Conservation (phyloP, 345 rosid genomes). For the Syzygium aqueum region DNA sequence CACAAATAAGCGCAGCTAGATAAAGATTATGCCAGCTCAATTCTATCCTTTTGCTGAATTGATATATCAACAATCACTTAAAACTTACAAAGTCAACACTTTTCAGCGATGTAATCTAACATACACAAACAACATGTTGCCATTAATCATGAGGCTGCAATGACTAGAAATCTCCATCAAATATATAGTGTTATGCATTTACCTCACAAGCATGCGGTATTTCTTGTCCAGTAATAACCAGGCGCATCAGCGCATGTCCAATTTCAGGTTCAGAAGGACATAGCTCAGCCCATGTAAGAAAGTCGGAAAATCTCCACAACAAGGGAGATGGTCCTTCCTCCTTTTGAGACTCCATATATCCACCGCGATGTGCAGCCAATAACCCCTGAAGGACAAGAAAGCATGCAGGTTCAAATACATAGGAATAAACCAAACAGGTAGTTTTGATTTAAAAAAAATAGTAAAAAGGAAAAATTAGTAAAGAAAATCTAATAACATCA, state of each 20-base stretch:
- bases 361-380: slow-evolving; percentile 98
- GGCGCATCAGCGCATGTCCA: slow-evolving; percentile 98
- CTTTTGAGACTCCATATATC: slow-evolving; percentile 89
- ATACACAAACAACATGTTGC: not conserved
- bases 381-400: slow-evolving; percentile 52
- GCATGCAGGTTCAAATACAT: not conserved
- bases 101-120: not conserved
- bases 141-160: not conserved
- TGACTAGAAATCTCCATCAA: not conserved
- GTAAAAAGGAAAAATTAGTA: not conserved
- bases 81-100: not conserved
- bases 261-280: slow-evolving; percentile 97
- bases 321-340: slow-evolving; percentile 99
- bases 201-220: slow-evolving; percentile 99
- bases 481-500: not conserved
- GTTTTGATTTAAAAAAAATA: not conserved
- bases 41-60: not conserved
- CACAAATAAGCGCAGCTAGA: not conserved
- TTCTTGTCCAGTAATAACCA: slow-evolving; percentile 94
- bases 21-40: not conserved
- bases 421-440: not conserved
- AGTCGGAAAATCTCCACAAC: slow-evolving; percentile 94
- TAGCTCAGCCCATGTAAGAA: slow-evolving; percentile 94
- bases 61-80: not conserved
- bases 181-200: not conserved